A percentile compares a stretch with the other conserved stretches of the same genome.
Conservation (phyloP, 208 protist species). For the Trichomonas vaginalis region DNA sequence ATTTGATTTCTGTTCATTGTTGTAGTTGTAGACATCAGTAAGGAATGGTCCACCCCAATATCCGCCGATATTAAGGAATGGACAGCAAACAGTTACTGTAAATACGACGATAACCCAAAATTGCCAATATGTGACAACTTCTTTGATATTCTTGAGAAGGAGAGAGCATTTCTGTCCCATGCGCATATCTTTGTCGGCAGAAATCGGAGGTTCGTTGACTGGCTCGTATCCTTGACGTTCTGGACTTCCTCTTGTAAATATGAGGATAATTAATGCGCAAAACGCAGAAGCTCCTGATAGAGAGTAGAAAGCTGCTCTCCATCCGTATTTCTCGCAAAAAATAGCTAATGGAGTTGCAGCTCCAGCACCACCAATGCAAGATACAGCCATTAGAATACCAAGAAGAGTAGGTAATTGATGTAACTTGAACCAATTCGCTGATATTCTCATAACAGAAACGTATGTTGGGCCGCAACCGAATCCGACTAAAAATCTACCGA, state of each 20-base stretch:
- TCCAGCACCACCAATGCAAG: not conserved
- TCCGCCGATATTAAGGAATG: not conserved
- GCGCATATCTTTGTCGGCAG: not conserved
- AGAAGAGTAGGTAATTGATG: not conserved
- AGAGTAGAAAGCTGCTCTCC: not conserved
- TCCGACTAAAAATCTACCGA: not conserved
- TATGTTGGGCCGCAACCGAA: not conserved
- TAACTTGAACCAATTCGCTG: not conserved
- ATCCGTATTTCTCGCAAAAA: not conserved
- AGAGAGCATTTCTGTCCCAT: not conserved
- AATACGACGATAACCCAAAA: not conserved
- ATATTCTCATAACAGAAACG: not conserved
- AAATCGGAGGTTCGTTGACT: not conserved
- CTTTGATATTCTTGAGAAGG: not conserved
- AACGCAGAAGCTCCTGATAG: not conserved
- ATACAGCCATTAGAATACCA: not conserved
- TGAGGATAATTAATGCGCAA: not conserved
- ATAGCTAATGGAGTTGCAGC: not conserved
- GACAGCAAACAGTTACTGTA: not conserved
- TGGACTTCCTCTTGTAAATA: not conserved
- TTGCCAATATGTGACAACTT: not conserved
- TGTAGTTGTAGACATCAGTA: not conserved
- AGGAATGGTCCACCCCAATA: not conserved
- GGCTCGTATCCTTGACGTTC: not conserved
- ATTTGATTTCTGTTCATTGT: not conserved